A percentile compares a stretch with the other conserved stretches of the same genome.
These are phyloP conservation scores for Pseudonitzschia multiseries DNA, from an alignment of 108 stramenopile genomes.

Conservation along the genomic window DNA sequence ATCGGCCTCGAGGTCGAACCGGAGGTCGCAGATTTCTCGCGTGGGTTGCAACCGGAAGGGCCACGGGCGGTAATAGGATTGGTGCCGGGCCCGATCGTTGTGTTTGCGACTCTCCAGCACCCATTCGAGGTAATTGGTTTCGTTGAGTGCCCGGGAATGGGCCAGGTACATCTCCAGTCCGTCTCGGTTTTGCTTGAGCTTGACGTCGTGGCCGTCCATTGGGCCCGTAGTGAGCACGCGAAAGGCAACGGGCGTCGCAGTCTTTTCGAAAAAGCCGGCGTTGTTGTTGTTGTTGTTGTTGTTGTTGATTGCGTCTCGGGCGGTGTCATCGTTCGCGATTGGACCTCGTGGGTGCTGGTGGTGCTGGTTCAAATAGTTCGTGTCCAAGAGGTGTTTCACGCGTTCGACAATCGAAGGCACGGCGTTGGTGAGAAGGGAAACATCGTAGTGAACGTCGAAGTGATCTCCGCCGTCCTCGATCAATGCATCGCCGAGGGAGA, in stretches of 20 bases:
- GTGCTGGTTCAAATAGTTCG: constrained; percentile 1
- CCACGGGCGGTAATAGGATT: constrained; percentile 35
- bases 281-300: too few species aligned
- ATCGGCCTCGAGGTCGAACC: constrained; percentile 48
- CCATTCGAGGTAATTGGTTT: constrained; percentile 37
- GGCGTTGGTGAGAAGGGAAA: constrained; percentile 12
- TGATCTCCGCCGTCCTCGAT: constrained; percentile 46
- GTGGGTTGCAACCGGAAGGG: constrained; percentile 30
- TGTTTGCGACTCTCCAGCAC: constrained; percentile 24
- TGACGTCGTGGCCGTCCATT: constrained; percentile 35
- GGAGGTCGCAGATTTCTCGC: constrained; percentile 45
- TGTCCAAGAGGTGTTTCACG: constrained; percentile 15
- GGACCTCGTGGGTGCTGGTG: not conserved
- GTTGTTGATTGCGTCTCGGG: too few species aligned
- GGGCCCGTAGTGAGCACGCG: constrained; percentile 45
- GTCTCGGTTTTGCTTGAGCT: constrained; percentile 2
- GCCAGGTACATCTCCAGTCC: constrained; percentile 1
- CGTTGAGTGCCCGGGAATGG: constrained; percentile 28
- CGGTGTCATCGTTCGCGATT: too few species aligned
- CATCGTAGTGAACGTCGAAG: constrained; percentile 46
- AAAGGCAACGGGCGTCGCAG: constrained; percentile 45
- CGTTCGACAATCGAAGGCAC: constrained; percentile 21
- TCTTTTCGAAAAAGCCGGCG: too few species aligned
- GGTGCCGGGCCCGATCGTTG: constrained; percentile 32
- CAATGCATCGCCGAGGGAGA: constrained; percentile 35